phyloP scores from a whole-genome alignment of 345 rosid genomes.

The Salix dunnii region DNA sequence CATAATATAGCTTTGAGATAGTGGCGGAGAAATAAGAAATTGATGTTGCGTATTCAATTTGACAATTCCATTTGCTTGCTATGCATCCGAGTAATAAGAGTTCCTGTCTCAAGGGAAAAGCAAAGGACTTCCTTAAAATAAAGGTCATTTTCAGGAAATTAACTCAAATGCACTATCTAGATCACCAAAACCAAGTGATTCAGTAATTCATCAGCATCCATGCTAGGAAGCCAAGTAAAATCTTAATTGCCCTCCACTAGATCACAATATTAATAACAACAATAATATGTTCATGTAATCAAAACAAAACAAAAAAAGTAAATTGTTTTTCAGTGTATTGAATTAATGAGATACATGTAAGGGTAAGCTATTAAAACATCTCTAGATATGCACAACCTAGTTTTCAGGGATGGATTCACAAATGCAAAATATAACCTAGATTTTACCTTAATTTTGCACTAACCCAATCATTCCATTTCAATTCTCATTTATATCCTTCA shows the following conservation, averaged over 20 bases:
- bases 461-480: too few species aligned
- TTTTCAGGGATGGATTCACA: too few species aligned
- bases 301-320: too few species aligned
- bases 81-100: conserved; percentile 68
- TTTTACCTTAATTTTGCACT: too few species aligned
- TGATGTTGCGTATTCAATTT: conserved; percentile 57
- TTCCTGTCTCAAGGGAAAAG: conserved; percentile 46
- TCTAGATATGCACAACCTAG: too few species aligned
- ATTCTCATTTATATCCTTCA: too few species aligned
- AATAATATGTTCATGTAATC: too few species aligned
- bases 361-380: too few species aligned
- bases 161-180: not conserved
- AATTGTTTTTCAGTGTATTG: too few species aligned
- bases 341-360: too few species aligned
- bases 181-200: not conserved
- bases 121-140: not conserved
- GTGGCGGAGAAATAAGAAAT: conserved; percentile 46
- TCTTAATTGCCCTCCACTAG: not conserved
- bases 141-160: not conserved
- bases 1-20: conserved; percentile 52
- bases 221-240: not conserved
- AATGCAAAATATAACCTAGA: too few species aligned
- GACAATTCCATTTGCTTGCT: conserved; percentile 48
- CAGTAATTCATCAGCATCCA: not conserved
- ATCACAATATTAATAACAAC: not conserved